Percentiles rank a stretch among this genome's conserved stretches.
Conservation (phyloP, 2,329 filamentous ascomycete species). For the Aspergillus sp. region DNA sequence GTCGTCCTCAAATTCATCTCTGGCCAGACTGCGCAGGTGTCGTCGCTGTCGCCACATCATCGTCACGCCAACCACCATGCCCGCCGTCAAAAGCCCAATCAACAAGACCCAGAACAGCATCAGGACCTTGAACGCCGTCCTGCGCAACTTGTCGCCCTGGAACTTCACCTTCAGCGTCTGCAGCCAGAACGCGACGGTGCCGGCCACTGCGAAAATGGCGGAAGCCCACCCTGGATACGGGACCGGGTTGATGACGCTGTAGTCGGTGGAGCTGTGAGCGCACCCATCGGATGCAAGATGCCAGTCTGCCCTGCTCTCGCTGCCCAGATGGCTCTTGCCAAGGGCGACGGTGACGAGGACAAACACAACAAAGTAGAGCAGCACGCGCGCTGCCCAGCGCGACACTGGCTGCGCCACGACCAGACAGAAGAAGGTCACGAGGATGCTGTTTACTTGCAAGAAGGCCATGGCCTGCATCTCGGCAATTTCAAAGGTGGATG, state of each 20-base stretch:
- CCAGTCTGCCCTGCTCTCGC: constrained; percentile 6
- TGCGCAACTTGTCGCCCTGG: not conserved
- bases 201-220: constrained; percentile 5
- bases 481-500: constrained; percentile 8
- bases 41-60: constrained; percentile 10
- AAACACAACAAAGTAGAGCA: constrained; percentile 4
- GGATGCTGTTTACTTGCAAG: constrained; percentile 8
- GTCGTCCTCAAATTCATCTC: constrained; percentile 7
- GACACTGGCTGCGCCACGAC: constrained; percentile 6
- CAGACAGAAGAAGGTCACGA: constrained; percentile 9
- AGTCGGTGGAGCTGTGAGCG: constrained; percentile 8
- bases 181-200: constrained; percentile 4
- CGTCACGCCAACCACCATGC: constrained; percentile 4
- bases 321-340: not conserved
- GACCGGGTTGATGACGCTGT: constrained; percentile 8
- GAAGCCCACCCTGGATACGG: constrained; percentile 7
- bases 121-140: not conserved
- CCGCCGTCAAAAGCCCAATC: not conserved
- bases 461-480: constrained; percentile 11
- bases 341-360: constrained; percentile 6
- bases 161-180: not conserved
- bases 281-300: constrained; percentile 8
- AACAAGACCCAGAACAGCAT: constrained; percentile 3
- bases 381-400: constrained; percentile 5
- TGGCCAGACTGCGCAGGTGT: constrained; percentile 4